Percentiles rank a stretch among this genome's conserved stretches.
Evolutionary conservation across 2,329 filamentous ascomycete genomes (phyloP).

Genomic region (Penicillium sp.): DNA sequence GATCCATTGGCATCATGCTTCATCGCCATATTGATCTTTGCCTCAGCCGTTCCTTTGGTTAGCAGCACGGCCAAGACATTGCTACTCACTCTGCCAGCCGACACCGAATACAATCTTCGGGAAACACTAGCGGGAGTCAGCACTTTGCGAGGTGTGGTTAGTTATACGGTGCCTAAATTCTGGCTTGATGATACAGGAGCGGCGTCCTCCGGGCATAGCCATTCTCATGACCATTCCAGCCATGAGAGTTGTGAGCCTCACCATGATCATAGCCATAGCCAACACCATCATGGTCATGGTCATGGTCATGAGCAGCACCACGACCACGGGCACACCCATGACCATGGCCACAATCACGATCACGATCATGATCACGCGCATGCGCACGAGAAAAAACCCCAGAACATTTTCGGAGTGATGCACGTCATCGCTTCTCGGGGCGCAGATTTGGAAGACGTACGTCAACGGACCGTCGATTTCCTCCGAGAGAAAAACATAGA

Average conservation of each 20-base stretch:
- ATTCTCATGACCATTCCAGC: slow-evolving; percentile 35
- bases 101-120: slow-evolving; percentile 82
- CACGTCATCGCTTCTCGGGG: slow-evolving; percentile 75
- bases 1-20: slow-evolving; percentile 92
- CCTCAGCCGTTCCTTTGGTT: slow-evolving; percentile 87
- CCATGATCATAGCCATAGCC: slow-evolving; percentile 34
- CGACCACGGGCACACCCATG: slow-evolving; percentile 31
- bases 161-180: slow-evolving; percentile 84
- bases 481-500: slow-evolving; percentile 72
- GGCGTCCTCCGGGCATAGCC: slow-evolving; percentile 39
- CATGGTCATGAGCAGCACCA: slow-evolving; percentile 31
- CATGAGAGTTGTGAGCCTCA: slow-evolving; percentile 34
- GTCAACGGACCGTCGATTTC: slow-evolving; percentile 72
- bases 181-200: slow-evolving; percentile 75
- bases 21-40: slow-evolving; percentile 89
- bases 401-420: slow-evolving; percentile 72
- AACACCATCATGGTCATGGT: slow-evolving; percentile 32
- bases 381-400: slow-evolving; percentile 25
- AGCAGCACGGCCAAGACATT: slow-evolving; percentile 78
- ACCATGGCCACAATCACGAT: slow-evolving; percentile 19
- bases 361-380: slow-evolving; percentile 32
- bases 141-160: slow-evolving; percentile 77
- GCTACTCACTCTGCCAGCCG: slow-evolving; percentile 78
- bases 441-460: slow-evolving; percentile 77
- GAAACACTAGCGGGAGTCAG: slow-evolving; percentile 82